Base-by-base conservation (phyloP, 352 stramenopile species). In the Globisporangium yorkense region DNA sequence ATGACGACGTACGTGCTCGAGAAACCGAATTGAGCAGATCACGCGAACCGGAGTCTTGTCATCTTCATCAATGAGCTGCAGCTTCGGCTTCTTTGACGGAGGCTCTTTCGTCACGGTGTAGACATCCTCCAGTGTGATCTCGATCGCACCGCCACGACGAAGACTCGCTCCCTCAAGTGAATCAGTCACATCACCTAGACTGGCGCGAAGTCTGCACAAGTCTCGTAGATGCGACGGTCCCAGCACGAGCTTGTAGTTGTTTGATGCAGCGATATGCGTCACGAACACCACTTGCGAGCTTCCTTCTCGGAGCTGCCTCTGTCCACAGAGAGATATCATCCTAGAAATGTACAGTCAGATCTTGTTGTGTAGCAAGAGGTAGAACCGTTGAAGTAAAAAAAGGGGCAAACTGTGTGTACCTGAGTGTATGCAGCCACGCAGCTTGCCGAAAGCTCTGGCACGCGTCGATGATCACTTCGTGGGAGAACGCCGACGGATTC, bases 401-500 rank as follows among this genome's bases (percentile, higher is more conserved):
- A 49, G 10, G 54, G 2, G 18, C 0, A 29, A 18, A 43, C 20
- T n/a, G 3, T 12, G 40, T 59, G 29, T 75, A 92, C 81, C 73
- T 73, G 31, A 92, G 56, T 2, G 68, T 74, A 54, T 92, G 81
- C 12, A 92, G 59, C 77, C 77, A 92, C 18, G 64, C 45, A 33
- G 66, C 68, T 65, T 88, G 73, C 20, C 79, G 79, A 61, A 88
- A 83, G 51, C 67, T 85, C 8, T 56, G 40, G 49, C 81, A 92
- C 9, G 51, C 67, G 33, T 88, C 75, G 21, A 76, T 56, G 50
- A 88, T 79, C n/a, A 74, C 67, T 16, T 74, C 62, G 9, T 72
- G 69, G 46, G 73, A 65, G 12, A 67, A 57, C 10, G 52, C 69
- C 7, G 74, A 79, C 18, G 77, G 68, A 24, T 88, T 85, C 16